phyloP scores from a whole-genome alignment of 768 basidiomycete species.

The Melanogaster broomeanus region DNA sequence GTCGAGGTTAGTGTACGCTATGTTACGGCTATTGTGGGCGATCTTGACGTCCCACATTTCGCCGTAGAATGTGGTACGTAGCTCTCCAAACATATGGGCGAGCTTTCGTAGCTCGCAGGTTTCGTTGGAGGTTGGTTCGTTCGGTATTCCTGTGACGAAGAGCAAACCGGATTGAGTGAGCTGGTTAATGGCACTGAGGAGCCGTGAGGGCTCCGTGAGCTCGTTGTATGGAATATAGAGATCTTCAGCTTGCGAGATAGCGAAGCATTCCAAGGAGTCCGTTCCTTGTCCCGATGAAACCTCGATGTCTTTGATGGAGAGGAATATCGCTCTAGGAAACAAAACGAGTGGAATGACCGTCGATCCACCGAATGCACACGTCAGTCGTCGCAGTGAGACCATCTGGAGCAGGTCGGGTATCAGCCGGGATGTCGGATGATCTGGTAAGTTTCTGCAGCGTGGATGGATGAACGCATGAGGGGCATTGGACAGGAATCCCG shows the following conservation, averaged over 20 bases:
- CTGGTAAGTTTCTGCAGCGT: conserved; percentile 77
- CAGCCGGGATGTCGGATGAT: conserved; percentile 61
- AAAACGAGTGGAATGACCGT: conserved; percentile 56
- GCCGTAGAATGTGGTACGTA: conserved; percentile 90
- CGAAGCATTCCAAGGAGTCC: conserved; percentile 46
- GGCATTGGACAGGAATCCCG: conserved; percentile 83
- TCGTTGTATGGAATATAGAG: conserved; percentile 60
- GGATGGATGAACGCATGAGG: conserved; percentile 71
- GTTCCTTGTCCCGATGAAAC: conserved; percentile 48
- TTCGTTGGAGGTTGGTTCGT: conserved; percentile 54
- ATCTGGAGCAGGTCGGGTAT: conserved; percentile 45
- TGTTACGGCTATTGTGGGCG: conserved; percentile 73
- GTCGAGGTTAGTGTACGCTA: conserved; percentile 91
- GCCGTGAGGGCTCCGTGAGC: conserved; percentile 44
- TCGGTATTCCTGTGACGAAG: conserved; percentile 73
- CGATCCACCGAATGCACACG: conserved; percentile 55
- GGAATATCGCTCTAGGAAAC: conserved; percentile 54
- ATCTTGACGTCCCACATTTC: conserved; percentile 86
- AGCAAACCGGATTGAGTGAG: conserved; percentile 72
- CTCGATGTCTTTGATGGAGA: conserved; percentile 32
- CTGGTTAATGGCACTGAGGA: conserved; percentile 66
- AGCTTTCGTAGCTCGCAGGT: conserved; percentile 69
- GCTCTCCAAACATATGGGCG: conserved; percentile 68
- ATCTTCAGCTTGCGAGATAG: conserved; percentile 37
- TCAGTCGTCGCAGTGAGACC: conserved; percentile 44